Conservation (phyloP, 2,329 filamentous ascomycete species). For the Aspergillus thermomutatus region DNA sequence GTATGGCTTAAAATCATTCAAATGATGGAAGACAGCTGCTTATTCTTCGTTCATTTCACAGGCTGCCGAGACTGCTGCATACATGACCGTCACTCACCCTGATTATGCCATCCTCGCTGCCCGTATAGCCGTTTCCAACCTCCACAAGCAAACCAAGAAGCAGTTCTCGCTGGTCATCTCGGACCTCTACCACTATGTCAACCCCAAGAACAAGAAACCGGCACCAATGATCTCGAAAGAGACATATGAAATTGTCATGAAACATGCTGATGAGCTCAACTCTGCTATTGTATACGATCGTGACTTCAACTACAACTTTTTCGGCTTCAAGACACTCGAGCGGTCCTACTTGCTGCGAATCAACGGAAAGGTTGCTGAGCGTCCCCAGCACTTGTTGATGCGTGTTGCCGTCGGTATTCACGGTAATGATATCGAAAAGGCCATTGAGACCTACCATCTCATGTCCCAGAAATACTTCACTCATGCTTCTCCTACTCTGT, state of each 20-base stretch:
- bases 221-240: conserved; percentile 94
- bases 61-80: conserved; percentile 97
- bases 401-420: conserved; percentile 96
- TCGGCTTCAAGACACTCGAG: conserved; percentile 98
- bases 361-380: conserved; percentile 91
- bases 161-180: conserved; percentile 95
- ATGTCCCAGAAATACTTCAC: conserved; percentile 99
- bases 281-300: conserved; percentile 98
- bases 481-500: conserved; percentile 94
- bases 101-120: conserved; percentile 98
- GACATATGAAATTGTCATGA: conserved; percentile 91
- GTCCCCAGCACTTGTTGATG: conserved; percentile 99
- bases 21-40: conserved; percentile 3
- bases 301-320: conserved; percentile 99
- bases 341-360: conserved; percentile 95
- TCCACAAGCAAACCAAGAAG: conserved; percentile 99
- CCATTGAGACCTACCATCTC: conserved; percentile 95
- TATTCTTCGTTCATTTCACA: conserved; percentile 38
- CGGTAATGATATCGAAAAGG: conserved; percentile 89
- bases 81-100: conserved; percentile 99
- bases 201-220: conserved; percentile 78
- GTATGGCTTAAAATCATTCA: conserved; percentile 52
- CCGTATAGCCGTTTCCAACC: conserved; percentile 97
- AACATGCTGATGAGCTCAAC: conserved; percentile 94
- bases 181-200: conserved; percentile 93